Evolutionary conservation across 1,139 yeast species (phyloP).

Genomic region (Kluyveromyces marxianus): DNA sequence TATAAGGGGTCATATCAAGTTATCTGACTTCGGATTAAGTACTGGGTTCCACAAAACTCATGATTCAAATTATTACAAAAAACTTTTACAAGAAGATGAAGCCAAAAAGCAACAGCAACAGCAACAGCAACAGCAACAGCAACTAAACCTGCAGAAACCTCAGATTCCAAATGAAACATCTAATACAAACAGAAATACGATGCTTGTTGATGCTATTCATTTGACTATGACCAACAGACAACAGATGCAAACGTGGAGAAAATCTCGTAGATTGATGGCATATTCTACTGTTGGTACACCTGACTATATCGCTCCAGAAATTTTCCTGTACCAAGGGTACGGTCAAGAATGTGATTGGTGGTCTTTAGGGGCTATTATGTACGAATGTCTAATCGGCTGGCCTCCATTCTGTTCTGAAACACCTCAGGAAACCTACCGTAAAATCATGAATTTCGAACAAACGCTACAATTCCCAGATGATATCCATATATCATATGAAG

Average conservation of each 20-base stretch:
- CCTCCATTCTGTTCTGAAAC: slow-evolving; percentile 99
- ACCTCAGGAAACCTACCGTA: slow-evolving; percentile 95
- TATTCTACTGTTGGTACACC: slow-evolving; percentile 99
- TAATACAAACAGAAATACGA: slow-evolving; percentile 51
- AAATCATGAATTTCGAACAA: slow-evolving; percentile 93
- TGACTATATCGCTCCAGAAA: slow-evolving; percentile 97
- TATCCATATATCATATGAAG: slow-evolving; percentile 85
- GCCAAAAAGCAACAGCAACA: slow-evolving; percentile 14
- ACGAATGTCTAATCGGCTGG: slow-evolving; percentile 98
- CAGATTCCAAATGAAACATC: slow-evolving; percentile 23
- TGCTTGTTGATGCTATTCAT: slow-evolving; percentile 92
- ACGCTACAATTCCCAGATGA: slow-evolving; percentile 92
- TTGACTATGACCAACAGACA: slow-evolving; percentile 93
- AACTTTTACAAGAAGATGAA: slow-evolving; percentile 56
- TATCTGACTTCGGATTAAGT: slow-evolving; percentile 76
- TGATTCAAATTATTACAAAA: slow-evolving; percentile 70
- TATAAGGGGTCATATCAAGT: slow-evolving; percentile 69
- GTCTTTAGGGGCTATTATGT: slow-evolving; percentile 98
- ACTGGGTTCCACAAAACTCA: slow-evolving; percentile 85
- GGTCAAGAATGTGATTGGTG: slow-evolving; percentile 99
- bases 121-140: slow-evolving; percentile 15
- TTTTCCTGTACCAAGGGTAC: slow-evolving; percentile 92
- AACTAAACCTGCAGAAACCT: slow-evolving; percentile 28
- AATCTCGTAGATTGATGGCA: slow-evolving; percentile 93
- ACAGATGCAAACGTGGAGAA: slow-evolving; percentile 98